These are phyloP conservation scores for Papiliotrema laurentii DNA, from an alignment of 1,284 basidiomycete genomes.

Conservation along the genomic window DNA sequence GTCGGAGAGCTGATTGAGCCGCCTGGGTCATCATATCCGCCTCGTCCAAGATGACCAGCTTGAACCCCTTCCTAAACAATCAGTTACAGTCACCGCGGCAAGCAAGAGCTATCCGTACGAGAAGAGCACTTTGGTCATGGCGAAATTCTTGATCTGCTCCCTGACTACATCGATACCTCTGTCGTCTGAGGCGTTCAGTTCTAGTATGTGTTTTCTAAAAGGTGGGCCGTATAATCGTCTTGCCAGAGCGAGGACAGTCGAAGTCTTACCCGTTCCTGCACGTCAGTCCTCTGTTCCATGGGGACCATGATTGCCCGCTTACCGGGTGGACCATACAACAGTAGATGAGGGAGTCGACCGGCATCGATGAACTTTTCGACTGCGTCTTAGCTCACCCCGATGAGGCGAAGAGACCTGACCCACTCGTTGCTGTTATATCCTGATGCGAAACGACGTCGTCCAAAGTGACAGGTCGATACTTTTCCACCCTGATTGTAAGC, in stretches of 20 bases:
- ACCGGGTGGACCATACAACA: constrained; percentile 96
- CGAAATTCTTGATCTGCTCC: constrained; percentile 98
- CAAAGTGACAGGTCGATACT: constrained; percentile 81
- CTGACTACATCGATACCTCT: constrained; percentile 97
- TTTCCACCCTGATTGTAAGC: constrained; percentile 74
- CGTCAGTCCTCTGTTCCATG: not conserved
- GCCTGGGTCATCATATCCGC: constrained; percentile 99
- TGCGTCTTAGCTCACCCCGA: constrained; percentile 39
- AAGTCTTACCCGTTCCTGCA: constrained; percentile 85
- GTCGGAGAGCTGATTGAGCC: constrained; percentile 90
- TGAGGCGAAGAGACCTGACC: constrained; percentile 29
- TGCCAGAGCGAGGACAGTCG: constrained; percentile 94
- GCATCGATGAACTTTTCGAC: constrained; percentile 96
- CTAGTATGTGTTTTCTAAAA: constrained; percentile 86
- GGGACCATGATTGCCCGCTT: constrained; percentile 1
- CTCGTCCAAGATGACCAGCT: constrained; percentile 96
- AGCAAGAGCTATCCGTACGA: constrained; percentile 38
- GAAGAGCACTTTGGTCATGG: constrained; percentile 84
- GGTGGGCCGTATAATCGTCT: constrained; percentile 78
- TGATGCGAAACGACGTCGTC: constrained; percentile 92
- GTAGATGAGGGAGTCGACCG: constrained; percentile 86
- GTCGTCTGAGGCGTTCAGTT: constrained; percentile 98
- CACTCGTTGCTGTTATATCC: constrained; percentile 88
- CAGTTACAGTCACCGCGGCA: not conserved
- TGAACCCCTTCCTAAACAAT: constrained; percentile 72